Conservation (phyloP, 345 rosid species). For the Microcos paniculata region DNA sequence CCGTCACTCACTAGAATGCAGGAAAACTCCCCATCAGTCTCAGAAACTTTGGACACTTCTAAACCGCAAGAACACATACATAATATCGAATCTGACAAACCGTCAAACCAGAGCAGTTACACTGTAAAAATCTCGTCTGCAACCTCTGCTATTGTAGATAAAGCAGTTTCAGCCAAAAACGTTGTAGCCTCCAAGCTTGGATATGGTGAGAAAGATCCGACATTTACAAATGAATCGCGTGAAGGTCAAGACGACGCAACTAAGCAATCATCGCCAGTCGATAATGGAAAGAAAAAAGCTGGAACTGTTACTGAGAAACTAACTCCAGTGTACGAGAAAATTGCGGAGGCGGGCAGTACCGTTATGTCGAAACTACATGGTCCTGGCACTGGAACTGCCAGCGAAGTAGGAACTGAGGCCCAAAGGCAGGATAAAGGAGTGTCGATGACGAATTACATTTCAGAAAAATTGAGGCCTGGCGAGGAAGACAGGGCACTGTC, state of each 20-base stretch:
- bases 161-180: conserved; percentile 46
- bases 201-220: conserved; percentile 27
- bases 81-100: neutral
- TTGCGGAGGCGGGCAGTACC: conserved; percentile 41
- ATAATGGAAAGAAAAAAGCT: conserved; percentile 48
- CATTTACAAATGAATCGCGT: neutral
- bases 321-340: conserved; percentile 48
- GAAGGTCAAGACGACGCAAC: neutral
- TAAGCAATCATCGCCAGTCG: conserved; percentile 21
- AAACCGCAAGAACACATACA: neutral
- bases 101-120: conserved; percentile 32
- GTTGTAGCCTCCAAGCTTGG: conserved; percentile 62
- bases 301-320: conserved; percentile 43
- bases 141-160: conserved; percentile 43
- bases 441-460: conserved; percentile 47
- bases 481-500: conserved; percentile 74
- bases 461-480: conserved; percentile 69
- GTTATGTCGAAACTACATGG: conserved; percentile 36
- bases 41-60: neutral
- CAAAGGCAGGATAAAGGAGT: conserved; percentile 46
- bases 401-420: neutral
- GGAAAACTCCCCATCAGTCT: neutral
- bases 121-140: conserved; percentile 42
- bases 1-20: neutral
- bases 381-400: conserved; percentile 11